Conservation (phyloP, 1,284 basidiomycete species). For the Wallemia hederae region DNA sequence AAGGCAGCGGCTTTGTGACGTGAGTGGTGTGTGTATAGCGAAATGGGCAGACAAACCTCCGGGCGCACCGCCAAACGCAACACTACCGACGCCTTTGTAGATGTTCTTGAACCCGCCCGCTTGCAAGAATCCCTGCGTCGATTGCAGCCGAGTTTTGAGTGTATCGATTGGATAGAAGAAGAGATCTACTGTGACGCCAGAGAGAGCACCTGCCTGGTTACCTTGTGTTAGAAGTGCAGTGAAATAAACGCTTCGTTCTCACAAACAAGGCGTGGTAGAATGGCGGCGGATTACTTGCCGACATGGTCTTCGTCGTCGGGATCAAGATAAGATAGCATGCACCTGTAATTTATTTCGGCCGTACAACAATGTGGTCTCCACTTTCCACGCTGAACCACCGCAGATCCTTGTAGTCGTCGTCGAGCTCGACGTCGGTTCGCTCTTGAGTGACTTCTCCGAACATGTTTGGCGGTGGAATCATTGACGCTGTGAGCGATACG, state of each 20-base stretch:
- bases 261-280: neutral
- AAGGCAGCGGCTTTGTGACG: conserved; percentile 47
- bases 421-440: neutral
- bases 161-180: conserved; percentile 94
- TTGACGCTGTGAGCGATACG: neutral
- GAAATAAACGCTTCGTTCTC: neutral
- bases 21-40: neutral
- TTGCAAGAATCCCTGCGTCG: conserved; percentile 50
- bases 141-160: conserved; percentile 77
- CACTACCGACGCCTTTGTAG: conserved; percentile 82
- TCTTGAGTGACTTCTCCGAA: neutral
- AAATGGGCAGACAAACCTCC: conserved; percentile 33
- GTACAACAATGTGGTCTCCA: neutral
- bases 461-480: neutral
- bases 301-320: neutral
- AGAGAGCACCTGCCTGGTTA: conserved; percentile 48
- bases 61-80: conserved; percentile 79
- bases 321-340: neutral
- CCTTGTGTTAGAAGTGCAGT: neutral
- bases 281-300: neutral
- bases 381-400: neutral
- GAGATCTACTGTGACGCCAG: conserved; percentile 70
- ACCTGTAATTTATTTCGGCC: neutral
- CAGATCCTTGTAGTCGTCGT: neutral
- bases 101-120: conserved; percentile 76